These are phyloP conservation scores for Myxozyma neglecta DNA, from an alignment of 805 yeast genomes.

Conservation along the genomic window DNA sequence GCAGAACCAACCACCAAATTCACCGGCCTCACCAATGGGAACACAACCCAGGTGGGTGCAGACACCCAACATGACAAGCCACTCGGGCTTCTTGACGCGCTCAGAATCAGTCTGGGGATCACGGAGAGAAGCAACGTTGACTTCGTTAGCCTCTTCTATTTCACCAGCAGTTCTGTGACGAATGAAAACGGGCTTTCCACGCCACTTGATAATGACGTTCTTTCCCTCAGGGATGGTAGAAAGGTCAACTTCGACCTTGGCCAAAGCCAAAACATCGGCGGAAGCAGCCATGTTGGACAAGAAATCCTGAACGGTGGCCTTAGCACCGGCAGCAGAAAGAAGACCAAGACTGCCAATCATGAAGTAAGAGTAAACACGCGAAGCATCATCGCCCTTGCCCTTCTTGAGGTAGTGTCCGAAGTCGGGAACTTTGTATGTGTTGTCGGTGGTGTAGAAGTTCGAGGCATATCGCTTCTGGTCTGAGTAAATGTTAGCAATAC, in stretches of 20 bases:
- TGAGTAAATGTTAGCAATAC: background rate
- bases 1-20: conserved; percentile 99
- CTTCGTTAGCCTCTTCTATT: conserved; percentile 88
- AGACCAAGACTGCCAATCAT: conserved; percentile 95
- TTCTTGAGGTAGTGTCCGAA: conserved; percentile 59
- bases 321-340: conserved; percentile 86
- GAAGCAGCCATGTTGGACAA: conserved; percentile 94
- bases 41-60: conserved; percentile 99
- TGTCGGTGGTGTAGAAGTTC: conserved; percentile 30
- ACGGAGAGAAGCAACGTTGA: conserved; percentile 75
- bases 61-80: conserved; percentile 99
- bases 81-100: conserved; percentile 95
- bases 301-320: conserved; percentile 76
- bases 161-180: conserved; percentile 96
- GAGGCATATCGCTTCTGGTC: conserved; percentile 32
- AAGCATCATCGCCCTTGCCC: conserved; percentile 65
- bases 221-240: conserved; percentile 94
- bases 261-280: conserved; percentile 98
- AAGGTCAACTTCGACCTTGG: conserved; percentile 96
- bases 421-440: conserved; percentile 36
- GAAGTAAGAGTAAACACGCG: conserved; percentile 89
- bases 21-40: conserved; percentile 99
- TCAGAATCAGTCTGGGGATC: conserved; percentile 92
- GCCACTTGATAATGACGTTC: conserved; percentile 98
- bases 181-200: conserved; percentile 98